Evolutionary conservation across 2,329 filamentous ascomycete species (phyloP).

Genomic region (Chrysoporthe puriensis): DNA sequence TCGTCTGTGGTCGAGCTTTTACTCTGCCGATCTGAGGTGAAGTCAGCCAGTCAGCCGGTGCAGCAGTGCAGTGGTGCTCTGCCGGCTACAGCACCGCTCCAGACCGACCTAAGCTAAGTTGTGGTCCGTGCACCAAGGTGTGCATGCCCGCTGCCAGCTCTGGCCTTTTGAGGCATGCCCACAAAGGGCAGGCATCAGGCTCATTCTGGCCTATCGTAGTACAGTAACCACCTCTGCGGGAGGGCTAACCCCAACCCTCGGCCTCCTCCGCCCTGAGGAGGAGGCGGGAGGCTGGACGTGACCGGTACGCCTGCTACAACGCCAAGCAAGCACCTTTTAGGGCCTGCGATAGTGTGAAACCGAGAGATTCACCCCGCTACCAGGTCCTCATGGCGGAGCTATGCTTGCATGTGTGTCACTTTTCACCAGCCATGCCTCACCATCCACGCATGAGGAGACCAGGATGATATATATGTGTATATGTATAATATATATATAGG

Average conservation of each 20-base stretch:
- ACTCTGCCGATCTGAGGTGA: constrained; percentile 11
- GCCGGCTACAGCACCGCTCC: not conserved
- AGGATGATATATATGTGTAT: too few species aligned
- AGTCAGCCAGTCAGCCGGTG: constrained; percentile 7
- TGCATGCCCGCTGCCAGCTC: not conserved
- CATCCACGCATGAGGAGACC: too few species aligned
- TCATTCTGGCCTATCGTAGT: not conserved
- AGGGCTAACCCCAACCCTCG: not conserved
- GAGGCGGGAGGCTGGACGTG: not conserved
- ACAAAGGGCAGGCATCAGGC: not conserved
- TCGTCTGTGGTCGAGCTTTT: constrained; percentile 16
- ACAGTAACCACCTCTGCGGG: not conserved
- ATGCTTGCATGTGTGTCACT: too few species aligned
- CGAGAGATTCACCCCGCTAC: too few species aligned
- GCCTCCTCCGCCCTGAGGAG: too few species aligned
- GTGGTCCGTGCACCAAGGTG: constrained; percentile 1
- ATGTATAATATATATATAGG: too few species aligned
- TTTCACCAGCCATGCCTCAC: too few species aligned
- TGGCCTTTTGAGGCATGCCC: not conserved
- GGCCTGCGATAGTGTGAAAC: too few species aligned
- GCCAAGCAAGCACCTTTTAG: too few species aligned
- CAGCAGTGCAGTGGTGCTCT: not conserved
- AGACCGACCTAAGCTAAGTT: not conserved
- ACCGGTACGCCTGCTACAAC: too few species aligned
- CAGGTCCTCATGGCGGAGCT: too few species aligned